phyloP scores from a whole-genome alignment of 2,329 filamentous ascomycete species.

The Cladosporium austrohemisphaericum region DNA sequence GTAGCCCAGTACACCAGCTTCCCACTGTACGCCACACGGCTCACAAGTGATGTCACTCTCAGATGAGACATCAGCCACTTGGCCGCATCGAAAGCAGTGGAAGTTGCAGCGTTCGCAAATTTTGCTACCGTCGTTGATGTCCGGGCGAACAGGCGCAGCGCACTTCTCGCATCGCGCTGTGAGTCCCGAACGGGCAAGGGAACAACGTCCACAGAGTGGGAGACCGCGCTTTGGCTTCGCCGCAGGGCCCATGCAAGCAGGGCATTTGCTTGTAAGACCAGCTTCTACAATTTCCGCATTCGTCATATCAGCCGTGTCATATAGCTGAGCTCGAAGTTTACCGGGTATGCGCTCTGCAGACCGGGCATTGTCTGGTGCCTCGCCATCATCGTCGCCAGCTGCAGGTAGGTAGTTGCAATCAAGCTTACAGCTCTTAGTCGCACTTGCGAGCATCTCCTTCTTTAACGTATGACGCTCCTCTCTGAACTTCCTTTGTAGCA shows the following conservation, averaged over 20 bases:
- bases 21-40: conserved; percentile 34
- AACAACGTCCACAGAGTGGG: conserved; percentile 16
- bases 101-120: conserved; percentile 43
- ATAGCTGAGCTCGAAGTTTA: conserved; percentile 26
- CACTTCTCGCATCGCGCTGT: conserved; percentile 18
- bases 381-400: conserved; percentile 32
- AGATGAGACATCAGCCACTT: conserved; percentile 20
- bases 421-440: conserved; percentile 25
- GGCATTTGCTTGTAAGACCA: conserved; percentile 34
- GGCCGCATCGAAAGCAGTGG: conserved; percentile 40
- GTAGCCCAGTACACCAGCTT: conserved; percentile 38
- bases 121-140: not conserved
- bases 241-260: conserved; percentile 32
- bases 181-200: conserved; percentile 8
- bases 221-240: conserved; percentile 1
- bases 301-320: conserved; percentile 16
- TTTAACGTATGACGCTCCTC: not conserved
- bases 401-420: conserved; percentile 31
- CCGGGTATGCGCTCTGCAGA: conserved; percentile 42
- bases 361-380: conserved; percentile 38
- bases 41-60: conserved; percentile 29
- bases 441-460: conserved; percentile 11
- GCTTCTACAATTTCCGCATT: conserved; percentile 18
- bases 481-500: not conserved
- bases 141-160: conserved; percentile 21